phyloP scores from a whole-genome alignment of 1,284 basidiomycete species.

The Rhodotorula sp. region DNA sequence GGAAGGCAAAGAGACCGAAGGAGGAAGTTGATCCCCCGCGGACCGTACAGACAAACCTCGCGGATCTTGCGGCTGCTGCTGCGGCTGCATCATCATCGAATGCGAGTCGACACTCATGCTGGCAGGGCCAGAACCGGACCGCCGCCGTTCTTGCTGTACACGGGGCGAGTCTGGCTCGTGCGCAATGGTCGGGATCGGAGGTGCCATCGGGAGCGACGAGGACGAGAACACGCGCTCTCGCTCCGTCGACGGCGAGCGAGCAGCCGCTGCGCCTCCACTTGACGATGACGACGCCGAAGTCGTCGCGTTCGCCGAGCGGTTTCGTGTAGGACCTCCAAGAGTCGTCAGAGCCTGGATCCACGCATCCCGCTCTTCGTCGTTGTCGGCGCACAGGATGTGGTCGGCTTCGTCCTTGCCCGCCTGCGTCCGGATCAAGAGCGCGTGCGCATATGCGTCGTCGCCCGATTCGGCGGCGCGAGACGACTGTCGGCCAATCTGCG shows the following conservation, averaged over 20 bases:
- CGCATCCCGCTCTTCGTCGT: constrained; percentile 83
- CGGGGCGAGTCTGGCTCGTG: constrained; percentile 12
- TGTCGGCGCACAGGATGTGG: constrained; percentile 94
- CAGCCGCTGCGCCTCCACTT: background rate
- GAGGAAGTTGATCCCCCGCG: constrained; percentile 30
- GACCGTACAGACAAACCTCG: constrained; percentile 1
- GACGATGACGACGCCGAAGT: background rate
- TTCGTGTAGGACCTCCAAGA: constrained; percentile 33
- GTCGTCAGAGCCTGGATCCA: constrained; percentile 92
- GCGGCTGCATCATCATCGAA: background rate
- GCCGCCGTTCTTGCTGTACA: constrained; percentile 56
- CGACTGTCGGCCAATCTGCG: constrained; percentile 41
- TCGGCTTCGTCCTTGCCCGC: constrained; percentile 63
- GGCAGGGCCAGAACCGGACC: constrained; percentile 42
- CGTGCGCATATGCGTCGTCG: constrained; percentile 92
- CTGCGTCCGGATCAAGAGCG: constrained; percentile 87
- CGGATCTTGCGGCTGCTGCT: background rate
- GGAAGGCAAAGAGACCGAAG: constrained; percentile 37
- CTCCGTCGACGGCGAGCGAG: background rate
- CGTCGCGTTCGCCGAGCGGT: background rate
- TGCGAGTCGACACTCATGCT: background rate
- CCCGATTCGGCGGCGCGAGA: constrained; percentile 60
- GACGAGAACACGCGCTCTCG: background rate
- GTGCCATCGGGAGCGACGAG: background rate
- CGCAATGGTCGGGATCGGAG: constrained; percentile 6